Conservation (phyloP, 768 basidiomycete genomes). For the Trametes elegans region DNA sequence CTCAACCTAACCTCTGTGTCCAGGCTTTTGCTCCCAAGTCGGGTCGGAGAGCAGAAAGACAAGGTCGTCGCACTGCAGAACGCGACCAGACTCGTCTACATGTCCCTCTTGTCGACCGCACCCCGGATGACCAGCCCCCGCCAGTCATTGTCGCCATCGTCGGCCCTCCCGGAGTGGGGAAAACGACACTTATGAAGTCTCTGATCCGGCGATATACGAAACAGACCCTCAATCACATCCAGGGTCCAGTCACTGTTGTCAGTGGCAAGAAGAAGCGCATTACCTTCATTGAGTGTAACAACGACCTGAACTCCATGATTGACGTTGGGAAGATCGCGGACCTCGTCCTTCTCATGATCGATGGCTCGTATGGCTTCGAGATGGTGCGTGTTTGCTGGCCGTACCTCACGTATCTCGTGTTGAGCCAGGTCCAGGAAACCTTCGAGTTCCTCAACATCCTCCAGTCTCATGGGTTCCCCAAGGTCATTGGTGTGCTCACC, state of each 20-base stretch:
- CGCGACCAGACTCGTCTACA: constrained; percentile 93
- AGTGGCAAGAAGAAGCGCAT: constrained; percentile 89
- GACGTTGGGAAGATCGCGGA: constrained; percentile 97
- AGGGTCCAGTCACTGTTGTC: constrained; percentile 93
- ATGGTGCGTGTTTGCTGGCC: constrained; percentile 61
- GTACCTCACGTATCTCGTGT: neutral
- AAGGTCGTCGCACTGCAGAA: constrained; percentile 89
- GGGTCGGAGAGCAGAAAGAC: constrained; percentile 82
- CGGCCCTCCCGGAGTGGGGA: constrained; percentile 96
- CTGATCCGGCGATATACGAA: constrained; percentile 92
- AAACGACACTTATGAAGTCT: constrained; percentile 89
- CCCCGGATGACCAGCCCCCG: constrained; percentile 87
- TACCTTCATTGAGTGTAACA: constrained; percentile 98
- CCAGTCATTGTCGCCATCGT: constrained; percentile 94
- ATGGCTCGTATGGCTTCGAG: constrained; percentile 97
- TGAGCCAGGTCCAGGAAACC: constrained; percentile 66
- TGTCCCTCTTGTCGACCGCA: constrained; percentile 93
- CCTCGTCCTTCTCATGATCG: constrained; percentile 94
- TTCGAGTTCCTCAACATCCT: constrained; percentile 98
- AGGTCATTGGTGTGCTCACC: constrained; percentile 94
- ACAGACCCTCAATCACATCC: constrained; percentile 84
- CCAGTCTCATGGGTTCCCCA: constrained; percentile 96
- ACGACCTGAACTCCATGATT: constrained; percentile 97
- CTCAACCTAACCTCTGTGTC: neutral
- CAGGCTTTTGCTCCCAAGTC: constrained; percentile 94